Conservation (phyloP, 1,284 basidiomycete species). For the Cryptococcus wingfieldii region DNA sequence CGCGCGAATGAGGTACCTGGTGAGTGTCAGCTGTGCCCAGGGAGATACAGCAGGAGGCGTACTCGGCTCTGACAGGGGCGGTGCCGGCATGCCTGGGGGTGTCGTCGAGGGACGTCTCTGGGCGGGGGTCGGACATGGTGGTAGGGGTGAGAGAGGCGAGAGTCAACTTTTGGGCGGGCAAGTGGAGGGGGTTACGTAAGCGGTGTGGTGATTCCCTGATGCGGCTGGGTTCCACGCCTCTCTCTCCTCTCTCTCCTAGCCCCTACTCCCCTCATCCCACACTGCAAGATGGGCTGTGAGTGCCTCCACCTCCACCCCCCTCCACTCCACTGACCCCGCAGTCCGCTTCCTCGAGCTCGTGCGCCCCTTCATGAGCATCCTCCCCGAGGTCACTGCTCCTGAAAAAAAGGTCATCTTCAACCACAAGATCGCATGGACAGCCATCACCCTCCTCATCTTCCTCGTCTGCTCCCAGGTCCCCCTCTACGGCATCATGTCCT, state of each 20-base stretch:
- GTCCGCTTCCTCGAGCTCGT: slow-evolving; percentile 95
- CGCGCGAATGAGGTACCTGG: slow-evolving; percentile 59
- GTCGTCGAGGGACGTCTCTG: slow-evolving; percentile 22
- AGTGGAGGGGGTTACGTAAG: slow-evolving; percentile 2
- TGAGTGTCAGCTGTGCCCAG: background rate
- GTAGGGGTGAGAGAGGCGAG: background rate
- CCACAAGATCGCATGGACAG: slow-evolving; percentile 95
- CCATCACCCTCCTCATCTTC: slow-evolving; percentile 95
- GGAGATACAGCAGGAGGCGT: background rate
- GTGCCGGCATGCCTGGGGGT: slow-evolving; percentile 13
- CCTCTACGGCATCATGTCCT: slow-evolving; percentile 96
- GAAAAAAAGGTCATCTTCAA: slow-evolving; percentile 96
- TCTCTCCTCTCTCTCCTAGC: no score
- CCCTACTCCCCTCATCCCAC: no score
- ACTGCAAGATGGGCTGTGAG: slow-evolving; percentile 34
- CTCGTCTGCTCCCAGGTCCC: slow-evolving; percentile 95
- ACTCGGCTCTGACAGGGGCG: slow-evolving; percentile 73
- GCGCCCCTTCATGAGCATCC: slow-evolving; percentile 86
- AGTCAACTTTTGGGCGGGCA: background rate
- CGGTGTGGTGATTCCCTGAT: background rate
- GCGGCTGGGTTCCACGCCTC: no score
- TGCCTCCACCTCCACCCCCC: slow-evolving; percentile 2
- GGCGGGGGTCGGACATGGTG: slow-evolving; percentile 20
- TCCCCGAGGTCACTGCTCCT: slow-evolving; percentile 92
- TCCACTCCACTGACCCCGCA: slow-evolving; percentile 38